Evolutionary conservation across 2,329 filamentous ascomycete species (phyloP).

Genomic region (Trichoderma sp.): DNA sequence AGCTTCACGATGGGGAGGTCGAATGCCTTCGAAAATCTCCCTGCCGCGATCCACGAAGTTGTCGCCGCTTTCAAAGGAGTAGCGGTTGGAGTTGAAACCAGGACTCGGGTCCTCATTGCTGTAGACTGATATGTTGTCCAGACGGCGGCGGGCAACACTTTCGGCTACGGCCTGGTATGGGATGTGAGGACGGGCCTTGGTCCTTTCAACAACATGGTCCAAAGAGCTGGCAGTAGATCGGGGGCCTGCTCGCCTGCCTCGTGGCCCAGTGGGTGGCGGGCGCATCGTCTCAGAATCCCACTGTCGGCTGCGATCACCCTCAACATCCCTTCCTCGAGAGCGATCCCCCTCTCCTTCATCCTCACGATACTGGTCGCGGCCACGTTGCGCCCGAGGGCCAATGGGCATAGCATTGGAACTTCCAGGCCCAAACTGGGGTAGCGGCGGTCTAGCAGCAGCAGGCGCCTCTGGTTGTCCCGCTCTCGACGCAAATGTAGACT

Average conservation of each 20-base stretch:
- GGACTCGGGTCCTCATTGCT: conserved; percentile 44
- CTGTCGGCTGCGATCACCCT: conserved; percentile 12
- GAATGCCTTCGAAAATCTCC: conserved; percentile 65
- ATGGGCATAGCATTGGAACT: conserved; percentile 38
- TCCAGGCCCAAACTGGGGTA: conserved; percentile 24
- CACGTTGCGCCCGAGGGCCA: conserved; percentile 35
- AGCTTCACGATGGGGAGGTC: conserved; percentile 53
- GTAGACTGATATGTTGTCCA: conserved; percentile 54
- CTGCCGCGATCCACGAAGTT: conserved; percentile 69
- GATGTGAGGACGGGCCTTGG: conserved; percentile 43
- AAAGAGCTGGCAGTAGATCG: conserved; percentile 25
- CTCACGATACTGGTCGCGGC: conserved; percentile 8
- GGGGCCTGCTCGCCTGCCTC: conserved; percentile 36
- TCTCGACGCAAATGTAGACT: conserved; percentile 29
- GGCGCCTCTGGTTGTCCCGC: conserved; percentile 20
- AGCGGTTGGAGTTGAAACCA: conserved; percentile 58
- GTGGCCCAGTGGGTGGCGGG: conserved; percentile 37
- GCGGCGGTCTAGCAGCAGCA: conserved; percentile 18
- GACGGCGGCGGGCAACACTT: conserved; percentile 61
- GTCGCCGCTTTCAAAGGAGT: conserved; percentile 68
- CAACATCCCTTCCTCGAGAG: neutral
- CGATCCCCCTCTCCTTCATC: conserved; percentile 15
- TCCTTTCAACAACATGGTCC: conserved; percentile 33
- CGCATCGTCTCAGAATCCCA: conserved; percentile 10
- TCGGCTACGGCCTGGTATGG: conserved; percentile 58